Evolutionary conservation across 2,329 filamentous ascomycete genomes (phyloP), one percentile per base, ranked within the genome.

Genomic region (Stagonosporopsis rhizophila): DNA sequence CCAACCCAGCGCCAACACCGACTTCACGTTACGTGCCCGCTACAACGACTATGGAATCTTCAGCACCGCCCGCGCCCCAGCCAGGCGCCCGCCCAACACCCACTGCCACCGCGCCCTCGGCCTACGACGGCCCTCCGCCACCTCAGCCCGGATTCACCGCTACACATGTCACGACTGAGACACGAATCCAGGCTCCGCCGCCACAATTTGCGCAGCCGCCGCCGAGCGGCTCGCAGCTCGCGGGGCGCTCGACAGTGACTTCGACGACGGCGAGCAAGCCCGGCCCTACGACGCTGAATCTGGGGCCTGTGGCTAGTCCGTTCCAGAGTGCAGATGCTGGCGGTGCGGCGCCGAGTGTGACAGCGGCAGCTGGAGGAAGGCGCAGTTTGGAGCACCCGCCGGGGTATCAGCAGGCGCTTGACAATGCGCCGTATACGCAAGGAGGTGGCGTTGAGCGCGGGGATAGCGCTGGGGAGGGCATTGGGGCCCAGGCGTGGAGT

Each of bases 381-480:
- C 66, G 35, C 34, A 71, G 63, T 59, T 60, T 77, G 34, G 74
- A 77, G 56, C 78, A 81, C 58, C 81, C 81, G 20, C 77, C 80
- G 0, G 79, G 80, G 12, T 83, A 83, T 65, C 67, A 76, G 50
- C 81, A 83, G 59, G 78, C 80, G 55, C 69, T 65, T 27, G 75
- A 61, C 72, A 78, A 75, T 49, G 63, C 67, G 19, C 67, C 68
- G 20, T 73, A 72, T 51, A 78, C 78, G 17, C 70, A 73, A 28
- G 79, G 80, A 59, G 78, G 70, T 74, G 59, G 73, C 60, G 64
- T 64, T 74, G 60, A 71, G 67, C 56, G 60, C 60, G 37, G 64
- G 61, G 59, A 58, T 28, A 68, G 70, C 34, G 63, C 37, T 40
- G 61, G 53, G 35, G 68, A 68, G 23, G 69, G 66, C 8, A 69